These are phyloP conservation scores for Lithospermum erythrorhizon DNA, from an alignment of 257 asterid species.

Conservation along the genomic window DNA sequence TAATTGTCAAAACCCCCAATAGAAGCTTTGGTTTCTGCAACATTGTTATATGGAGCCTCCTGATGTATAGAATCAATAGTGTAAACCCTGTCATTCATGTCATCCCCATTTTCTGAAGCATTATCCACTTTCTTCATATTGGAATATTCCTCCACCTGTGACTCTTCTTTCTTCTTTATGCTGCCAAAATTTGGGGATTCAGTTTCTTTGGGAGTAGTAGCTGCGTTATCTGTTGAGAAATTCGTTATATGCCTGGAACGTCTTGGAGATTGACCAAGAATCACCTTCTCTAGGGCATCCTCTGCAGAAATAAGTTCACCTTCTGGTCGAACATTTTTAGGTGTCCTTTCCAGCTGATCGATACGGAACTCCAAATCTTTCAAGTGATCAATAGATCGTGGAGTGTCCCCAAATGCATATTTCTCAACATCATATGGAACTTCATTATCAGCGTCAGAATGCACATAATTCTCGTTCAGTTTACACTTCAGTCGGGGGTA, in stretches of 20 bases:
- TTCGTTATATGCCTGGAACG: slow-evolving; percentile 37
- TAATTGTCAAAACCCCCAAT: slow-evolving; percentile 38
- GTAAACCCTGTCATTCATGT: slow-evolving; percentile 61
- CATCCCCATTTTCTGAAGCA: slow-evolving; percentile 59
- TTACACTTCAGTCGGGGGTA: slow-evolving; percentile 82
- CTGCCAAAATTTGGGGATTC: slow-evolving; percentile 55
- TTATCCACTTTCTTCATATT: slow-evolving; percentile 40
- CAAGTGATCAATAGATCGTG: slow-evolving; percentile 43
- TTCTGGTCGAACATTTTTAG: slow-evolving; percentile 46
- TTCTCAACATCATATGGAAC: slow-evolving; percentile 50
- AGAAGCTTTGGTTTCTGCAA: slow-evolving; percentile 37
- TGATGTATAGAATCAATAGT: slow-evolving; percentile 76
- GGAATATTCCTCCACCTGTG: slow-evolving; percentile 35
- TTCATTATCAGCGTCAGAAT: slow-evolving; percentile 46
- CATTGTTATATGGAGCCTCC: slow-evolving; percentile 32
- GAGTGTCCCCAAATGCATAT: slow-evolving; percentile 65
- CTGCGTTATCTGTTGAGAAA: slow-evolving; percentile 49
- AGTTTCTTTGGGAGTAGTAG: slow-evolving; percentile 38
- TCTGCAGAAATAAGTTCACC: slow-evolving; percentile 40
- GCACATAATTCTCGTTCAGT: slow-evolving; percentile 30
- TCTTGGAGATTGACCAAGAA: slow-evolving; percentile 76
- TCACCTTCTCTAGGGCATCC: slow-evolving; percentile 55
- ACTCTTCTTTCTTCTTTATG: slow-evolving; percentile 40
- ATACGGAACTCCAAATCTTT: slow-evolving; percentile 63
- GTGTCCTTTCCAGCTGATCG: slow-evolving; percentile 68